Evolutionary conservation across 805 yeast species (phyloP).

Genomic region (Hemisphaericaspora nanyangensis): DNA sequence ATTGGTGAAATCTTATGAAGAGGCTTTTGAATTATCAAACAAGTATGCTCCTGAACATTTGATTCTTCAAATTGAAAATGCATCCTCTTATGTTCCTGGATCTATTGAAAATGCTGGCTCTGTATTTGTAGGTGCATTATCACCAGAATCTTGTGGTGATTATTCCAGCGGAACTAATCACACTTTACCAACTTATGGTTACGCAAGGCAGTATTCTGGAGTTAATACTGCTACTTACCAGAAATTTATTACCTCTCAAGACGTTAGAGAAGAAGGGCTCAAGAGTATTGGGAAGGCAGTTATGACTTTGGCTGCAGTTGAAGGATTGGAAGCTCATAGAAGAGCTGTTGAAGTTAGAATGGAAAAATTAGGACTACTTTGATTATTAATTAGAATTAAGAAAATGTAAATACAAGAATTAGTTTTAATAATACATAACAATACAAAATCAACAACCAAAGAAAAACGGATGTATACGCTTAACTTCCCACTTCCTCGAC

Average conservation of each 20-base stretch:
- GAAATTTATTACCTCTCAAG: slow-evolving; percentile 92
- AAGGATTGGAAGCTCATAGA: slow-evolving; percentile 96
- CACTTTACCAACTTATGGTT: slow-evolving; percentile 97
- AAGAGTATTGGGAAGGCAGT: slow-evolving; percentile 92
- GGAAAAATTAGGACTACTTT: slow-evolving; percentile 66
- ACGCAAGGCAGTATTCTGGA: slow-evolving; percentile 96
- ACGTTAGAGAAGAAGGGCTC: slow-evolving; percentile 81
- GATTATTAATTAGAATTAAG: slow-evolving; percentile 6
- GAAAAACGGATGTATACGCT: neutral
- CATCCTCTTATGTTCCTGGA: slow-evolving; percentile 62
- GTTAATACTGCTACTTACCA: slow-evolving; percentile 95
- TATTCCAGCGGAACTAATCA: slow-evolving; percentile 98
- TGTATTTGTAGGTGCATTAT: slow-evolving; percentile 91
- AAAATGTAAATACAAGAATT: too few relatives aligned
- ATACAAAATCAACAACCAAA: neutral
- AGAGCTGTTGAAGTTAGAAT: slow-evolving; percentile 94
- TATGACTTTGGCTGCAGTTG: slow-evolving; percentile 91
- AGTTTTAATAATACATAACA: neutral
- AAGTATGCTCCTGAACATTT: slow-evolving; percentile 97
- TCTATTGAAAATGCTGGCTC: slow-evolving; percentile 91
- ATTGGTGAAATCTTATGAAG: slow-evolving; percentile 61
- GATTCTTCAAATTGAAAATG: slow-evolving; percentile 83
- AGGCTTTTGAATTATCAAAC: slow-evolving; percentile 86
- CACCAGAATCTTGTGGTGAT: slow-evolving; percentile 98
- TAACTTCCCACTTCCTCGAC: neutral